These are phyloP conservation scores for Chalara sp. DNA, from an alignment of 2,329 filamentous ascomycete genomes.

Conservation along the genomic window DNA sequence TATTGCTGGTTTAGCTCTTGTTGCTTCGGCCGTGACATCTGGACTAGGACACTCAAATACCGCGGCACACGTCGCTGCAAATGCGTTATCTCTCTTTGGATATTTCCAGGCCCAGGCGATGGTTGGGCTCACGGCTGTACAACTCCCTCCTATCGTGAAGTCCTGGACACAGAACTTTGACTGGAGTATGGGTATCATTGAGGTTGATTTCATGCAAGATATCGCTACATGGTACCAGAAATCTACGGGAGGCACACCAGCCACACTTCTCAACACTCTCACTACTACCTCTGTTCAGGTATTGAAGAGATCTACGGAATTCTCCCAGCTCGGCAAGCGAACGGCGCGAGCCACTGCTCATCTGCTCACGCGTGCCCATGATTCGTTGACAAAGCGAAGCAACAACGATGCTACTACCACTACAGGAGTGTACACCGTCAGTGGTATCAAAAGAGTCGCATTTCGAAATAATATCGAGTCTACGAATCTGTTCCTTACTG, in stretches of 20 bases:
- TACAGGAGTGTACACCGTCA: conserved; percentile 56
- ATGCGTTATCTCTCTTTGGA: conserved; percentile 85
- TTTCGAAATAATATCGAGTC: conserved; percentile 80
- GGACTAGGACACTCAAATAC: conserved; percentile 90
- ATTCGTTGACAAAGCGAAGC: conserved; percentile 43
- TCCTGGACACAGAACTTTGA: conserved; percentile 97
- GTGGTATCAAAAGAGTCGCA: conserved; percentile 82
- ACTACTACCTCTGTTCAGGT: conserved; percentile 76
- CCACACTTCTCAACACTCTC: conserved; percentile 69
- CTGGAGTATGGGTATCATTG: conserved; percentile 96
- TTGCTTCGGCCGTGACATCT: conserved; percentile 82
- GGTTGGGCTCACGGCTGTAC: conserved; percentile 75
- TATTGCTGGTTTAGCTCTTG: conserved; percentile 75
- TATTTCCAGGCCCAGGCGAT: conserved; percentile 95
- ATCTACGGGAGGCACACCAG: conserved; percentile 79
- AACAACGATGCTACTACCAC: conserved; percentile 38
- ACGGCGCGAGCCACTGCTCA: conserved; percentile 31
- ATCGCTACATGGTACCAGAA: conserved; percentile 96
- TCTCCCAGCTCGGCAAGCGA: conserved; percentile 44
- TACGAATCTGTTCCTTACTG: conserved; percentile 91
- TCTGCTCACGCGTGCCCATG: conserved; percentile 26
- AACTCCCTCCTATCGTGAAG: conserved; percentile 78
- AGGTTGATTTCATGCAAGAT: conserved; percentile 75
- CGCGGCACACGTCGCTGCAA: conserved; percentile 88
- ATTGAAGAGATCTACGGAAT: conserved; percentile 38